Evolutionary conservation across 805 yeast genomes (phyloP).

Genomic region (Kodamaea kakaduensis): DNA sequence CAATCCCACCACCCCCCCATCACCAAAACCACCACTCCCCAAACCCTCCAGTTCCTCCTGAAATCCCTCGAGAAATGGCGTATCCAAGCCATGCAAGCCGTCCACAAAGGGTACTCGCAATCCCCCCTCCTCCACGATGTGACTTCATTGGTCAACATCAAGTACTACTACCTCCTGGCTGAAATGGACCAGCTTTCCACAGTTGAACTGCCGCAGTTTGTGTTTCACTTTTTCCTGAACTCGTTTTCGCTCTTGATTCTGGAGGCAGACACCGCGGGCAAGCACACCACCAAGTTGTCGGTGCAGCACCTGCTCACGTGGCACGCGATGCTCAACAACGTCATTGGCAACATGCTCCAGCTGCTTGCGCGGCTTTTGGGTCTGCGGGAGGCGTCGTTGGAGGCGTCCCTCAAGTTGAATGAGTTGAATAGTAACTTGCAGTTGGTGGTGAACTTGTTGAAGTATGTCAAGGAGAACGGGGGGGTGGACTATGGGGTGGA

Average conservation of each 20-base stretch:
- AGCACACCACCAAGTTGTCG: conserved; percentile 16
- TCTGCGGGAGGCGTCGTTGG: conserved; percentile 10
- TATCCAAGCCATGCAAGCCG: conserved; percentile 22
- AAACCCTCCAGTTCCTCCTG: conserved; percentile 20
- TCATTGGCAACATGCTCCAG: conserved; percentile 26
- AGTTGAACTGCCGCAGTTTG: conserved; percentile 37
- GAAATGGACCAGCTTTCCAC: conserved; percentile 40
- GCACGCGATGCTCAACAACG: conserved; percentile 35
- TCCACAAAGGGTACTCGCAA: conserved; percentile 25
- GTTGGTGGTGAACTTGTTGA: conserved; percentile 30
- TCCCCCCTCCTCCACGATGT: conserved; percentile 29
- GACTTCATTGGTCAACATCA: conserved; percentile 32
- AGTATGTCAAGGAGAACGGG: conserved; percentile 16
- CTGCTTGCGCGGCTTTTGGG: conserved; percentile 18
- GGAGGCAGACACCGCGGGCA: conserved; percentile 14
- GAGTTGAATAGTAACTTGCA: conserved; percentile 34
- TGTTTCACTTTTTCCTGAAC: conserved; percentile 39
- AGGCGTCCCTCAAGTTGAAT: conserved; percentile 20
- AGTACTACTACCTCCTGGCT: conserved; percentile 36
- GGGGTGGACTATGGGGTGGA: conserved; percentile 9
- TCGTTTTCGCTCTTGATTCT: conserved; percentile 33
- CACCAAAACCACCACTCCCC: too few species aligned
- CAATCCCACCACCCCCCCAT: too few species aligned
- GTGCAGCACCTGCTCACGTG: conserved; percentile 28
- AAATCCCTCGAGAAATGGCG: conserved; percentile 37